phyloP scores from a whole-genome alignment of 306 rosid genomes.

The Cyclanthera cordifolia region DNA sequence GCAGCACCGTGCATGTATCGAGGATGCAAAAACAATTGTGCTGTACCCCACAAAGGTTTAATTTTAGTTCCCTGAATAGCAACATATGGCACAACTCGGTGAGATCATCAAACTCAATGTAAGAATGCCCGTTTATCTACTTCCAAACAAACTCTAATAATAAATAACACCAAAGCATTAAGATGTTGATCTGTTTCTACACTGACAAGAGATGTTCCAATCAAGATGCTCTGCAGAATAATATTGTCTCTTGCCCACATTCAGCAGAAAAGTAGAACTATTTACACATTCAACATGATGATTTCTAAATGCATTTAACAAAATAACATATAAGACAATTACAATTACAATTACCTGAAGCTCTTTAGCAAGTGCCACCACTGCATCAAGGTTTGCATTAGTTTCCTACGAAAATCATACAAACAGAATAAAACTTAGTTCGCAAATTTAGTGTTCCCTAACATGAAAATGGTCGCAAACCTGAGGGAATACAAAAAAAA shows the following conservation, averaged over 20 bases:
- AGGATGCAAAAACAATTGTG: slow-evolving; percentile 89
- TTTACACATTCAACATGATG: neutral
- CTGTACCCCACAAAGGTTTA: slow-evolving; percentile 85
- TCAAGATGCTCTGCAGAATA: neutral
- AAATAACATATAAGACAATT: neutral
- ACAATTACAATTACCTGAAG: slow-evolving; percentile 52
- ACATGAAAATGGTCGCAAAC: neutral
- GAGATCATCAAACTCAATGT: neutral
- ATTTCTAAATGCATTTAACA: neutral
- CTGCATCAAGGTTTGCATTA: slow-evolving; percentile 84
- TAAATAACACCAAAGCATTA: neutral
- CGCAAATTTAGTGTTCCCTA: neutral
- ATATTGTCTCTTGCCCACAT: neutral
- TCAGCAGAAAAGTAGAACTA: neutral
- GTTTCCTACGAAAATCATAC: slow-evolving; percentile 44
- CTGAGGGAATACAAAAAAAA: neutral
- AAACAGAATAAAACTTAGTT: slow-evolving; percentile 13
- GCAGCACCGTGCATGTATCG: slow-evolving; percentile 97
- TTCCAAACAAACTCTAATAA: neutral
- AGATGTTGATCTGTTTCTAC: neutral
- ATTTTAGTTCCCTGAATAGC: slow-evolving; percentile 44
- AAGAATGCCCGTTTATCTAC: neutral
- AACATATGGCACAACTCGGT: neutral
- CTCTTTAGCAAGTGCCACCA: slow-evolving; percentile 76
- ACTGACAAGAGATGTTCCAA: neutral